These are phyloP conservation scores for Solanum verrucosum DNA, from an alignment of 257 asterid species.

Conservation along the genomic window DNA sequence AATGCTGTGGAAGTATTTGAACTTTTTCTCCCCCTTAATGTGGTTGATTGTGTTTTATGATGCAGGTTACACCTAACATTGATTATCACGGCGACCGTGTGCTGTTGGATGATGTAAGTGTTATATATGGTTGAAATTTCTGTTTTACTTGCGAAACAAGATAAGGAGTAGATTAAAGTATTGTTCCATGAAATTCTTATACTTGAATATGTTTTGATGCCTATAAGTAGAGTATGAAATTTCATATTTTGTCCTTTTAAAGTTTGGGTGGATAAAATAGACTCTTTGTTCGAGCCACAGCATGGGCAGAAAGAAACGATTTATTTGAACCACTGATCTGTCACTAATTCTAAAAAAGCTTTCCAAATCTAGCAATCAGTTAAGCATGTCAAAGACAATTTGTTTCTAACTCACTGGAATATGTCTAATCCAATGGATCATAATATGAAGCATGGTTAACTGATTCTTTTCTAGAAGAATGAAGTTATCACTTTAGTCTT, in stretches of 20 bases:
- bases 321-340: neutral
- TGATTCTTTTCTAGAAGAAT: neutral
- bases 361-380: neutral
- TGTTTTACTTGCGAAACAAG: neutral
- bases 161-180: neutral
- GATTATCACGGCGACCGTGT: conserved; percentile 88
- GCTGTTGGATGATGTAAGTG: conserved; percentile 99
- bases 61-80: conserved; percentile 86
- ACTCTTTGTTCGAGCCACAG: neutral
- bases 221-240: neutral
- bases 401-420: neutral
- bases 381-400: neutral
- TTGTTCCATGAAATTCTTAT: neutral
- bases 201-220: neutral
- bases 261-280: neutral
- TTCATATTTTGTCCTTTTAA: neutral
- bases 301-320: neutral
- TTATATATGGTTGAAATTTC: neutral
- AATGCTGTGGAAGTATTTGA: neutral
- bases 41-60: conserved; percentile 7
- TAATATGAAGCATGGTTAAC: neutral
- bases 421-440: neutral
- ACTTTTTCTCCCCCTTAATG: neutral
- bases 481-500: neutral
- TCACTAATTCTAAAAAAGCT: neutral